Base-by-base conservation (phyloP, 129 eudicot species). In the Flaveria linearis region DNA sequence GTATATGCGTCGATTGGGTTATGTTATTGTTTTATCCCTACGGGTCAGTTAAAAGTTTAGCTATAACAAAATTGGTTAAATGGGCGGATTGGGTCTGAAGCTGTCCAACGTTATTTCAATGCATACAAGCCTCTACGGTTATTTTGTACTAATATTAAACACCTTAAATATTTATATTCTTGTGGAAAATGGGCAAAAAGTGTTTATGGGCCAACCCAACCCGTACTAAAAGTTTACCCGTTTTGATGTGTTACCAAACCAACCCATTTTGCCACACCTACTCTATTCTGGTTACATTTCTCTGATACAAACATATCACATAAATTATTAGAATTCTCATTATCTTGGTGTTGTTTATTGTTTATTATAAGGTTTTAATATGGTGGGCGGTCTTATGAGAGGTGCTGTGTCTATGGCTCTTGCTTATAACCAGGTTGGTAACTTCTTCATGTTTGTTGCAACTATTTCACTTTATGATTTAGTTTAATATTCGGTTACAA, bases 361-460 rank as follows among this genome's bases (percentile, higher is more conserved):
- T 72, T 64, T 53, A 5, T 52, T 55, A 76, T 42, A 80, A 93
- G 98, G 77, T 88, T 66, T 86, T 84, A 46, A 90, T 93, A 73
- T 93, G 98, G 98, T 93, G 98, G 98, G 97, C 98, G 98, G 98
- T 82, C 92, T 93, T 50, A 93, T 93, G 98, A 80, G 98, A 68
- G 98, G 98, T 50, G 96, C 98, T 43, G 98, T 93, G 61, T 93
- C 98, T 15, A 88, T 93, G 97, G 98, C 98, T 25, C 98, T 93
- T 85, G 97, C 98, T 80, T 93, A 93, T 83, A 93, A 93, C 68
- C 94, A 93, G 97, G 98, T 85, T 66, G 33, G 83, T 69, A 58
- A 46, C 78, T 67, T 71, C 73, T 64, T 76, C 65, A 9, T 33
- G 4, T 50, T 65, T 76, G 30, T 30, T 76, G 80, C 71, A 16